Percentiles rank a stretch among this genome's conserved stretches.
These are phyloP conservation scores for Aspergillus transmontanensis DNA, from an alignment of 2,329 filamentous ascomycete species.

Conservation along the genomic window DNA sequence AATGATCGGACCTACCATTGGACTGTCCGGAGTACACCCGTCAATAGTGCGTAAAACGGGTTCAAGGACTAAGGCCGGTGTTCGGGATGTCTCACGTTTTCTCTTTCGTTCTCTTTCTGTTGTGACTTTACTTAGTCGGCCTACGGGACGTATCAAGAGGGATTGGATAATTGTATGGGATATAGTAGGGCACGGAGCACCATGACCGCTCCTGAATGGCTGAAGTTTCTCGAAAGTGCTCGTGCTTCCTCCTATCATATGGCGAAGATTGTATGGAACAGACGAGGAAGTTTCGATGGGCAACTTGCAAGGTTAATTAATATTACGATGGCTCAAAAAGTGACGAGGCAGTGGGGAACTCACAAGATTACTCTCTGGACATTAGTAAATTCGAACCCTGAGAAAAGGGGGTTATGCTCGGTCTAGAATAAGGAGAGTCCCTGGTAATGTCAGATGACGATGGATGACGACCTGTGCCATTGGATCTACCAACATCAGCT, in stretches of 20 bases:
- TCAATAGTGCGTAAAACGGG: neutral
- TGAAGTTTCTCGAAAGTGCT: neutral
- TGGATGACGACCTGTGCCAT: neutral
- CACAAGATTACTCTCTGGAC: neutral
- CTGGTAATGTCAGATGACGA: neutral
- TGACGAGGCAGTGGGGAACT: conserved; percentile 3
- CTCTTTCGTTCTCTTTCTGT: neutral
- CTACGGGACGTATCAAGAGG: neutral
- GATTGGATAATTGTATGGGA: neutral
- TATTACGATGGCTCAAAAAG: neutral
- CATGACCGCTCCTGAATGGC: neutral
- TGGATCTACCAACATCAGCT: neutral
- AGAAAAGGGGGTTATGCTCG: conserved; percentile 1
- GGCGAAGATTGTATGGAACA: neutral
- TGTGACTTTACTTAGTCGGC: neutral
- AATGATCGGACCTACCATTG: neutral
- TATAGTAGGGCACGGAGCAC: conserved; percentile 1
- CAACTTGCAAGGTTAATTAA: neutral
- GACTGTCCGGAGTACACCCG: neutral
- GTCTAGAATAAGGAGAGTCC: neutral
- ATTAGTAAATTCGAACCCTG: conserved; percentile 2
- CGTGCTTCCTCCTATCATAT: neutral
- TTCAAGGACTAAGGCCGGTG: neutral
- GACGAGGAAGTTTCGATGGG: neutral
- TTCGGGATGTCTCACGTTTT: neutral